Percentiles rank a stretch among this genome's conserved stretches.
phyloP scores from a whole-genome alignment of 345 rosid genomes.

The Cardamine chenopodiifolia region DNA sequence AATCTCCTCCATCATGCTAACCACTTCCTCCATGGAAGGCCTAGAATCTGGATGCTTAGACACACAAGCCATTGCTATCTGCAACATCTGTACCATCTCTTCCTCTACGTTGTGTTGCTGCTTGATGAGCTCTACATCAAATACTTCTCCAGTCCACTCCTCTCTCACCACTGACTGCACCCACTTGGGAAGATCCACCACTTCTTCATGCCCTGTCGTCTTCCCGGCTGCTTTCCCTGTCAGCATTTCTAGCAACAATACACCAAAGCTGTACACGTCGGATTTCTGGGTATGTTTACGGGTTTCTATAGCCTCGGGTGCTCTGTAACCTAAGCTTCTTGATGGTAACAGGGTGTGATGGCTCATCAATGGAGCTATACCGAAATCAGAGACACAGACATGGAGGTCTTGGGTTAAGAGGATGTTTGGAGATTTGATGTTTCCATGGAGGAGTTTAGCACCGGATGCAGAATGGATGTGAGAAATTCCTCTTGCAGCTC shows the following conservation, averaged over 20 bases:
- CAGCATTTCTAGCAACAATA: conserved; percentile 77
- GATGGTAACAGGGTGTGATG: conserved; percentile 54
- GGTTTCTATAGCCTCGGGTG: conserved; percentile 74
- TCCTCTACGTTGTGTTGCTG: conserved; percentile 66
- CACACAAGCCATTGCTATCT: conserved; percentile 88
- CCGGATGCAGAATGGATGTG: conserved; percentile 71
- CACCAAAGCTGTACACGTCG: conserved; percentile 86
- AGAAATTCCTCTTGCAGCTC: conserved; percentile 71
- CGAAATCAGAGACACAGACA: conserved; percentile 74
- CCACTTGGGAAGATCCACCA: conserved; percentile 83
- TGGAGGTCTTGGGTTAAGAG: conserved; percentile 61
- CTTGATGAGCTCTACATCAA: conserved; percentile 74
- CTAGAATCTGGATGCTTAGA: conserved; percentile 67
- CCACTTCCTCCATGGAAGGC: conserved; percentile 76
- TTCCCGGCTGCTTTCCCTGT: conserved; percentile 72
- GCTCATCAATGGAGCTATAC: conserved; percentile 64
- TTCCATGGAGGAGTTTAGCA: conserved; percentile 68
- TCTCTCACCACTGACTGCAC: conserved; percentile 87
- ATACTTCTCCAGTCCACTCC: conserved; percentile 96
- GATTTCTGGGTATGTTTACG: conserved; percentile 62
- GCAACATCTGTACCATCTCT: conserved; percentile 95
- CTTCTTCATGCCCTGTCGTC: conserved; percentile 60
- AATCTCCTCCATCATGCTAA: conserved; percentile 78
- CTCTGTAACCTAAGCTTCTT: conserved; percentile 72
- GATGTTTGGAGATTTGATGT: conserved; percentile 79